Evolutionary conservation across 2,329 filamentous ascomycete species (phyloP), one percentile per base, ranked within the genome.

Genomic region (Colletotrichum ledebouriae): DNA sequence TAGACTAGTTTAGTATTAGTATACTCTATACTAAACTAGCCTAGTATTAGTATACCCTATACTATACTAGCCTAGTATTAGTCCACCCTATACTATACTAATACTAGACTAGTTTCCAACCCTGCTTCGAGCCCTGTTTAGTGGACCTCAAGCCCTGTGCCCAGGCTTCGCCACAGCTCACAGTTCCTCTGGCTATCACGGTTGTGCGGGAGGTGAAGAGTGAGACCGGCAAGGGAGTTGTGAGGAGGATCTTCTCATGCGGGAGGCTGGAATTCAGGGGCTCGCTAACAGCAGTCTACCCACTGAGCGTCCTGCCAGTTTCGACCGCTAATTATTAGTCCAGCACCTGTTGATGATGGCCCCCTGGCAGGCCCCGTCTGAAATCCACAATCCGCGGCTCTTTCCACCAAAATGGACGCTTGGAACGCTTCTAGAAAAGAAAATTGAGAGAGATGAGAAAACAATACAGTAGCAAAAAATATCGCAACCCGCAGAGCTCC

Each of bases 151-250:
- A 5, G 33, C 7, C 17, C 4, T 52, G 10, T 46, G 50, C 15
- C 15, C 33, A 42, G 64, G 17, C 64, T 59, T 68, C 60, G 61
- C 65, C 65, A 59, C 60, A 34, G 37, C 39, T 42, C 47, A 42
- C 47, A 29, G 39, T 25, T 22, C 39, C 22, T 25, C 6, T 41
- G 13, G 37, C 46, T 20, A 44, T 37, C 50, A 29, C 15, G 37
- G 47, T 29, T 46, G 25, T n/a, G 49, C n/a, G 42, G 58, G 49
- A 61, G 49, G 41, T 53, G 15, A 42, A 29, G 29, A 25, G 37
- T 33, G 33, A 50, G 57, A 50, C 44, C 20, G 34, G 13, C 33
- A 41, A 46, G 17, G 64, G 52, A 42, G 53, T 25, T 41, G 20
- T 15, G 9, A 53, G 61, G 39, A 53, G 55, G 29, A 53, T 41